phyloP scores from a whole-genome alignment of 2,329 filamentous ascomycete species.

The Calonectria crousiana region DNA sequence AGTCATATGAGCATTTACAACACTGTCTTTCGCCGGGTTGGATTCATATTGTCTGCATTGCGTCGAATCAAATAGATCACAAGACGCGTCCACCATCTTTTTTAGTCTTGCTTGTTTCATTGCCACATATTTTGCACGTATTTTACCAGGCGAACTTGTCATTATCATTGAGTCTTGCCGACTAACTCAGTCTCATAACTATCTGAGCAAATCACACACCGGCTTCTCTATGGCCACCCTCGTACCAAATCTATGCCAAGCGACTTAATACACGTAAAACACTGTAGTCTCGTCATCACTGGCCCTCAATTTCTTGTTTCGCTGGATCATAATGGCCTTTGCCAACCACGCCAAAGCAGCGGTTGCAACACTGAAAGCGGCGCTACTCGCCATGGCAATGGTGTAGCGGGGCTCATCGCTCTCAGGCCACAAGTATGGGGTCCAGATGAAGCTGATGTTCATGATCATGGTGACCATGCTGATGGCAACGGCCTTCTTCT shows the following conservation, averaged over 20 bases:
- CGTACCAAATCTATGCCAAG: background rate
- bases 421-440: slow-evolving; percentile 29
- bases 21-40: background rate
- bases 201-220: background rate
- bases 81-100: background rate
- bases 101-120: background rate
- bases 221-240: too few species aligned
- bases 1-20: background rate
- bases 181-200: background rate
- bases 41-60: background rate
- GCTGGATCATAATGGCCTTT: slow-evolving; percentile 47
- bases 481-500: slow-evolving; percentile 59
- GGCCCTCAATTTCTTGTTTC: slow-evolving; percentile 49
- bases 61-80: background rate
- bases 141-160: background rate
- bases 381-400: slow-evolving; percentile 35
- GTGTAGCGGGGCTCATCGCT: slow-evolving; percentile 26
- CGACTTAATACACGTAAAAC: slow-evolving; percentile 45
- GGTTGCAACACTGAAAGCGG: slow-evolving; percentile 47
- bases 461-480: slow-evolving; percentile 42
- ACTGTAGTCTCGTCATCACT: slow-evolving; percentile 38
- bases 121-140: background rate
- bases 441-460: slow-evolving; percentile 30
- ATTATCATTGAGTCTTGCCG: background rate
- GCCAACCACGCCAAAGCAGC: slow-evolving; percentile 54